Conservation (phyloP, 2,329 filamentous ascomycete species). For the Beauveria pseudobassiana region DNA sequence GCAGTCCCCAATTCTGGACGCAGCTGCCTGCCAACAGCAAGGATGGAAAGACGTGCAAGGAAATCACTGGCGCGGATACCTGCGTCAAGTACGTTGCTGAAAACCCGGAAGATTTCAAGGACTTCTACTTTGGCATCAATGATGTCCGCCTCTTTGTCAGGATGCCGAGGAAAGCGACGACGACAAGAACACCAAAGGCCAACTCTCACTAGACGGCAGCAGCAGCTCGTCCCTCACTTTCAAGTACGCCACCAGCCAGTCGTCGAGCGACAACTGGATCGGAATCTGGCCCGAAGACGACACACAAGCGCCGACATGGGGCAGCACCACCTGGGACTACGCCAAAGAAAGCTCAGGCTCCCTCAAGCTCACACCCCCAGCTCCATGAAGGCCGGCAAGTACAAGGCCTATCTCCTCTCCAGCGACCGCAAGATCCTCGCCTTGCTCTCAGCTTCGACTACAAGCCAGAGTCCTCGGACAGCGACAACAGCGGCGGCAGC, state of each 20-base stretch:
- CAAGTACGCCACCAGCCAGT: not conserved
- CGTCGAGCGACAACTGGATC: not conserved
- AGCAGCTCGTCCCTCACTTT: not conserved
- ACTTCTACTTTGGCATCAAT: conserved; percentile 2
- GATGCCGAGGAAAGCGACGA: too few relatives aligned
- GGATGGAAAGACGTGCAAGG: not conserved
- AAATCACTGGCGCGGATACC: not conserved
- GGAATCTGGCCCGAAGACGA: not conserved
- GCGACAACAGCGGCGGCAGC: too few relatives aligned
- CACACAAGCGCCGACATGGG: not conserved
- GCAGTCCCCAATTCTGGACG: conserved; percentile 3
- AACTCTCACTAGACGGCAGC: not conserved
- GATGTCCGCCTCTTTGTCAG: conserved; percentile 1
- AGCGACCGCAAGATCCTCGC: not conserved
- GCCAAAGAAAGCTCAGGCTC: not conserved
- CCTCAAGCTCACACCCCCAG: not conserved
- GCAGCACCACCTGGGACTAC: not conserved
- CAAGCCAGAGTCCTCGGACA: not conserved
- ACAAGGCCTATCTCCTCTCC: not conserved
- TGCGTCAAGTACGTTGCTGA: conserved; percentile 4
- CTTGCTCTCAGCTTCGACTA: not conserved
- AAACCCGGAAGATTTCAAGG: not conserved
- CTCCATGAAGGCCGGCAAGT: not conserved
- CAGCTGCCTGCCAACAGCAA: not conserved
- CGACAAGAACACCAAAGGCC: not conserved